phyloP scores from a whole-genome alignment of 495 filamentous ascomycete species.

The Penicillium steckii region DNA sequence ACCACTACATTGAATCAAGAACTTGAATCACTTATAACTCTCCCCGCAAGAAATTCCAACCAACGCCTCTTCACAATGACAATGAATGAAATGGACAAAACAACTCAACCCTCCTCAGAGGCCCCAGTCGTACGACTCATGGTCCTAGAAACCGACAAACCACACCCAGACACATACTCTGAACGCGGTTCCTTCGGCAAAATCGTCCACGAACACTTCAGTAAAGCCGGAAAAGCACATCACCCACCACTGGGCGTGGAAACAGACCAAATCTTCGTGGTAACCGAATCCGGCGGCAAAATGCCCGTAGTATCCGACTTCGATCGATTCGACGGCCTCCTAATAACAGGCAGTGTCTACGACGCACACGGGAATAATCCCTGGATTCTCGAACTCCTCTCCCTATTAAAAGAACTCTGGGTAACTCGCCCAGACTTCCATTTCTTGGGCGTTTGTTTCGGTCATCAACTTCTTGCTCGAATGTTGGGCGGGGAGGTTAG shows the following conservation, averaged over 20 bases:
- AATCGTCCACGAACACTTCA: conserved; percentile 17
- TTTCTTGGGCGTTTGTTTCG: conserved; percentile 74
- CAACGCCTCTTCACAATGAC: too few relatives aligned
- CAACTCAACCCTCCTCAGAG: too few relatives aligned
- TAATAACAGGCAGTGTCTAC: conserved; percentile 22
- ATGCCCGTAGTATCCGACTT: conserved; percentile 13
- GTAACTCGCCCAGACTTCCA: conserved; percentile 16
- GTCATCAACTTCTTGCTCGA: conserved; percentile 79
- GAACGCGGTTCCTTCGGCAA: conserved; percentile 20
- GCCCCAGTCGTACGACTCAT: conserved; percentile 19
- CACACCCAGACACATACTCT: conserved; percentile 23
- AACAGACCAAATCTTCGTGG: conserved; percentile 22
- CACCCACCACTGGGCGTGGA: conserved; percentile 21
- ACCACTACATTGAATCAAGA: too few relatives aligned
- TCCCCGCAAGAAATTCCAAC: too few relatives aligned
- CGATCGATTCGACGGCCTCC: conserved; percentile 19
- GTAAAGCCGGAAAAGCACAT: conserved; percentile 15
- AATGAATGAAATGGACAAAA: too few relatives aligned
- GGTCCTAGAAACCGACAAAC: conserved; percentile 25
- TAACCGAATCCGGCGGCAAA: conserved; percentile 16
- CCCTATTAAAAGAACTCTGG: conserved; percentile 17
- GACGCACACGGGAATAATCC: conserved; percentile 19
- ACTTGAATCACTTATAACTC: too few relatives aligned
- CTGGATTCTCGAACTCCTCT: conserved; percentile 19
- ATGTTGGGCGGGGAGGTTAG: conserved; percentile 58